Evolutionary conservation across 2,329 filamentous ascomycete species (phyloP).

Genomic region (Fusarium keratoplasticum): DNA sequence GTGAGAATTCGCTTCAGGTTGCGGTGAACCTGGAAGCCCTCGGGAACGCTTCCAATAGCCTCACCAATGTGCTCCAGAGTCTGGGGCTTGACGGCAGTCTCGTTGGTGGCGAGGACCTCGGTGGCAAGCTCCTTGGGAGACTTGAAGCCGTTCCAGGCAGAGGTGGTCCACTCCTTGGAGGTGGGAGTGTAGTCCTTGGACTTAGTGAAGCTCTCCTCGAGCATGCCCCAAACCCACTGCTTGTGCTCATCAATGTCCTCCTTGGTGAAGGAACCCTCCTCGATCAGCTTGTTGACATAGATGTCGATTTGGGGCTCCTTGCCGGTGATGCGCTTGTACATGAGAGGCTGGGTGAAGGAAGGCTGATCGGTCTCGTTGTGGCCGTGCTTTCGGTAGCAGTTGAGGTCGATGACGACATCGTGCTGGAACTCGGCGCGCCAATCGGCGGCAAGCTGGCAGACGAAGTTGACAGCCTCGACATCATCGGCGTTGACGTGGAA

Average conservation of each 20-base stretch:
- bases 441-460: conserved; percentile 95
- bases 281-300: conserved; percentile 90
- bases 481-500: conserved; percentile 99
- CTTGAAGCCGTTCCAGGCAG: conserved; percentile 99
- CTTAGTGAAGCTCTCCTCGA: conserved; percentile 96
- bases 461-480: conserved; percentile 97
- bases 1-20: conserved; percentile 97
- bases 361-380: conserved; percentile 99
- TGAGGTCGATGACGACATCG: conserved; percentile 96
- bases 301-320: conserved; percentile 89
- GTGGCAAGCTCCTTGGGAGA: conserved; percentile 97
- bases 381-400: conserved; percentile 98
- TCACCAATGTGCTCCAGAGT: conserved; percentile 85
- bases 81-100: conserved; percentile 81
- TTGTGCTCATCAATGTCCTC: conserved; percentile 99
- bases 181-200: conserved; percentile 98
- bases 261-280: conserved; percentile 95
- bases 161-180: conserved; percentile 98
- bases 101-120: conserved; percentile 91
- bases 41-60: conserved; percentile 81
- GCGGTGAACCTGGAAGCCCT: conserved; percentile 89
- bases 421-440: conserved; percentile 99
- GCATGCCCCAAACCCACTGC: conserved; percentile 99
- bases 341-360: conserved; percentile 98
- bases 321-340: conserved; percentile 97